Base-by-base conservation (phyloP, 768 basidiomycete species). In the Auricularia sp. region DNA sequence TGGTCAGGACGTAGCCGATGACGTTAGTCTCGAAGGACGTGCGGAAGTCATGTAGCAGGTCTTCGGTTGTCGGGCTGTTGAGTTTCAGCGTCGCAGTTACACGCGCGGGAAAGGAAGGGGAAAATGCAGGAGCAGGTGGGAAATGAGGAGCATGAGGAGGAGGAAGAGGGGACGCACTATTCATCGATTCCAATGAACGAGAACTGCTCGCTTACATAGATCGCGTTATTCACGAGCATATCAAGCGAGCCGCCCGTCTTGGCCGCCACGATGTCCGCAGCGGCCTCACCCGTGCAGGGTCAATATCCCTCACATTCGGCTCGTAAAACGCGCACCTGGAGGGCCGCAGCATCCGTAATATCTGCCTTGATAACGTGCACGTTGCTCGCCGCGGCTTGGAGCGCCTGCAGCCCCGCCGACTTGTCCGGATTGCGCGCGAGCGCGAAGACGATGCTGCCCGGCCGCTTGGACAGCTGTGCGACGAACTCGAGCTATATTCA, bases 1-100 rank as follows among this genome's bases (percentile, higher is more conserved):
- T 75, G 14, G 76, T 72, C 67, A 71, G 70, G 18, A 77, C 69
- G 18, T 72, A 69, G 35, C 76, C 77, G 62, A 75, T 47, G 58
- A 75, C 73, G 69, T 80, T 80, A 33, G 71, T 68, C 12, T 71
- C 67, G 66, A 72, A 73, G 10, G 16, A 10, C 14, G 21, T 6
- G 18, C 21, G 14, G 47, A 51, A 51, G 47, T 51, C 47, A 6
- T 10, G 11, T 0, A 51, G 11, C 10, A 51, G 21, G 5, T 10
- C 47, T 5, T 51, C 18, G 1, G 11, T 18, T 6, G 47, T 12
- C 11, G 47, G 18, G 8, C 47, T 51, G 47, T 12, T 44, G 47
- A 42, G 39, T 7, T 14, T 18, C 11, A 18, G 47, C 14, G 3
- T 51, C 47, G 29, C 29, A 51, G 47, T 18, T 8, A 16, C 0